These are phyloP conservation scores for Musa beccarii DNA, from an alignment of 176 grass and related monocot genomes.

Conservation along the genomic window DNA sequence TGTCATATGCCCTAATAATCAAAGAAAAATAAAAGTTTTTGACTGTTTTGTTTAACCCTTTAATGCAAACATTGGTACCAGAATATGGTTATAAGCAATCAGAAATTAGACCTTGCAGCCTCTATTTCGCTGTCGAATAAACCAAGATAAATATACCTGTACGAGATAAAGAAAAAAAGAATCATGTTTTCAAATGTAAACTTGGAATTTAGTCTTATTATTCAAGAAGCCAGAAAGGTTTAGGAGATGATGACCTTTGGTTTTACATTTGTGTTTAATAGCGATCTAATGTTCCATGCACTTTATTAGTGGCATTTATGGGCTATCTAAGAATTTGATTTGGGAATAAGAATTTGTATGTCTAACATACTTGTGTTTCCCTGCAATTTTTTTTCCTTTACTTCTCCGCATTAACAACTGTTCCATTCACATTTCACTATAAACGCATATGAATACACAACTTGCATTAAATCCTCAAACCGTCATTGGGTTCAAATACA, in stretches of 20 bases:
- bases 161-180: conserved; percentile 23
- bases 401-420: background rate
- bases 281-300: too few species aligned
- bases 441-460: background rate
- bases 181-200: background rate
- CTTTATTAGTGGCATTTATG: too few species aligned
- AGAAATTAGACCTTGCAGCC: conserved; percentile 57
- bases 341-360: too few species aligned
- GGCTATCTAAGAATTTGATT: too few species aligned
- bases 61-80: background rate
- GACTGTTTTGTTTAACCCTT: background rate
- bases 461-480: background rate
- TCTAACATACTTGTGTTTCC: too few species aligned
- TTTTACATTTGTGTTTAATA: background rate
- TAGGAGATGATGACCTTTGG: background rate
- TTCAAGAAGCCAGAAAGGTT: background rate
- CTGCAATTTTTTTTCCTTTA: background rate
- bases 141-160: conserved; percentile 97
- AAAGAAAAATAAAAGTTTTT: conserved; percentile 11
- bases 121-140: conserved; percentile 96
- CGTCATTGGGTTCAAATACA: background rate
- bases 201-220: background rate
- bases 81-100: background rate
- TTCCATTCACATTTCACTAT: background rate
- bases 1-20: conserved; percentile 81